Evolutionary conservation across 169 alveolate genomes (phyloP), one percentile per base, ranked within the genome.

Genomic region (Eimeria praecox): DNA sequence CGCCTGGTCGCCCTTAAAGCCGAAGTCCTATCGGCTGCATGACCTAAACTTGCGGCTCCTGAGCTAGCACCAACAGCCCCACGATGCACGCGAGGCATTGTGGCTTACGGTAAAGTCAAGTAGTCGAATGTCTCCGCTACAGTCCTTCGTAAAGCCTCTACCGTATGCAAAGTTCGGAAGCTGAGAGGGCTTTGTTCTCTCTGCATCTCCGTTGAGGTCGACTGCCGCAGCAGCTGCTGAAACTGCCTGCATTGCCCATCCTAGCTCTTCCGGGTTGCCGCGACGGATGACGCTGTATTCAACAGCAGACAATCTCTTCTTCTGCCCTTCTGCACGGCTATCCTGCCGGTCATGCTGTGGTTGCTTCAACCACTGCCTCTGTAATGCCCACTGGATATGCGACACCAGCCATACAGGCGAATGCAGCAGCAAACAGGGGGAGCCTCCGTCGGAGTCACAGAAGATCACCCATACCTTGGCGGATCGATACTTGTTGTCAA

Each of bases 391-490:
- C 86, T 62, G 73, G 69, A 49, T 22, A 71, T 88, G 69, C 2
- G 96, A 93, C 44, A 93, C 93, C 33, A 93, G 56, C 96, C 96
- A 93, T 83, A 62, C 80, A 18, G 96, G 93, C 18, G 96, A 49
- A 59, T 93, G 96, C 52, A 93, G 78, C 35, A 93, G 96, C 87
- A 93, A 87, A 18, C 78, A 80, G 42, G 96, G 95, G 46, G 92
- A 44, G 56, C 92, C 80, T 33, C 92, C 92, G 24, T 49, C 62
- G 49, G 80, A 56, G 42, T 86, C 78, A 59, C 92, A 86, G 22
- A 86, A 86, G 92, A 86, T 59, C n/a, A 86, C 40, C 92, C 92
- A 86, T 30, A 86, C 27, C 66, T 86, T 86, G 62, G 78, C 75
- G 8, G 66, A 44, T 35, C 92, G 78, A 69, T 33, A 40, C 24